Base-by-base conservation (phyloP, 2,329 filamentous ascomycete genomes). In the Hymenoscyphus salicellus region DNA sequence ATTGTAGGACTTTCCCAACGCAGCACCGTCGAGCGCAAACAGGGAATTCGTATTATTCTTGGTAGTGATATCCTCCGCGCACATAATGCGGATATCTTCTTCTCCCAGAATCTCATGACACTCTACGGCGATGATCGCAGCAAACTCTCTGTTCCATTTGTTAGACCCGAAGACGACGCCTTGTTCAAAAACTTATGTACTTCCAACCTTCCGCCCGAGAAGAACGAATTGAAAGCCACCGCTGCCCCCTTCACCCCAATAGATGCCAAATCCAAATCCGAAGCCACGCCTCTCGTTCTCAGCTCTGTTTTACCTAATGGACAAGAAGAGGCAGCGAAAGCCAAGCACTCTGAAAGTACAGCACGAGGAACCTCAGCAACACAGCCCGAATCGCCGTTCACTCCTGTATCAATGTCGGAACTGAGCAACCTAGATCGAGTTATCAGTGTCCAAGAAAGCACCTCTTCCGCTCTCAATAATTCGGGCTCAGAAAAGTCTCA, bases 81-180 rank as follows among this genome's bases (percentile, higher is more conserved):
- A 10, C 92, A 96, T 74, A 96, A 91, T 69, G 94, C 92, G 28
- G 95, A 98, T 75, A 84, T 99, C 11, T 79, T 98, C 26, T 92
- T 99, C 72, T 98, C 95, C 0, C 91, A 93, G 69, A 97, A 97
- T 73, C 89, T 90, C 68, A 86, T 99, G 81, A 90, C 90, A 0
- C 81, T 98, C 32, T 93, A 93, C 70, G 92, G 96, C 71, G 90
- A 92, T 73, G 92, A 96, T 65, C 86, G 90, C 56, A 92, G 91
- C 75, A 95, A 94, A 73, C 81, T 98, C 14, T 93, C 91, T 17
- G 89, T 99, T 38, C 95, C 95, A 1, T 90, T 99, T 70, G 93
- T 97, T 49, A 87, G 95, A 32, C 95, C 95, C 0, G 95, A 98
- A 76, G 89, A 96, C 72, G 92, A 97, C 63, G 82, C 81, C 3